Conservation (phyloP, 2,329 filamentous ascomycete genomes). For the Aspergillus sergii region DNA sequence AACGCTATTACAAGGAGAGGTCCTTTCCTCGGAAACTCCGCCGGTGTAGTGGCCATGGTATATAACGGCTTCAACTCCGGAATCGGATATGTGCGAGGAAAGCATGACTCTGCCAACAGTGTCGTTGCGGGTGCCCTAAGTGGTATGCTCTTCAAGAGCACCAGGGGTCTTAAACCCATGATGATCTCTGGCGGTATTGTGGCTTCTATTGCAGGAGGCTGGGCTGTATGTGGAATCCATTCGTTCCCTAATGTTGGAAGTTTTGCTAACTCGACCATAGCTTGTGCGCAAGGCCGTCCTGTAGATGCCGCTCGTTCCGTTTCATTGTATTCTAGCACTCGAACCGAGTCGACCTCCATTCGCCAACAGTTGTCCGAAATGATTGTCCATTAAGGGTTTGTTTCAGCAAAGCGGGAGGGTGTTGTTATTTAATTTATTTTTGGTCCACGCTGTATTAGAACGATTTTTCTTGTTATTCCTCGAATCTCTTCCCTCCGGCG, state of each 20-base stretch:
- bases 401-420: conserved; percentile 31
- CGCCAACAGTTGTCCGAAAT: conserved; percentile 22
- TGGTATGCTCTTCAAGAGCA: conserved; percentile 96
- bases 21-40: conserved; percentile 94
- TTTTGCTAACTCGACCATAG: conserved; percentile 34
- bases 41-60: conserved; percentile 90
- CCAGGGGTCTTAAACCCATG: conserved; percentile 86
- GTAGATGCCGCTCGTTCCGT: conserved; percentile 32
- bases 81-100: conserved; percentile 76
- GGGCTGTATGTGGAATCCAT: conserved; percentile 73
- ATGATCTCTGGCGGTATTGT: conserved; percentile 91
- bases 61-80: conserved; percentile 93
- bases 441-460: conserved; percentile 43
- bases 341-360: conserved; percentile 19
- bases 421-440: conserved; percentile 28
- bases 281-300: conserved; percentile 56
- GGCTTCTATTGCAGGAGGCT: conserved; percentile 78
- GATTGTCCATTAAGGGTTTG: conserved; percentile 30
- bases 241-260: conserved; percentile 8
- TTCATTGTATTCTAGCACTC: conserved; percentile 20
- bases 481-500: conserved; percentile 49
- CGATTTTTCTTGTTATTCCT: conserved; percentile 31
- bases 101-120: conserved; percentile 89
- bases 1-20: conserved; percentile 93
- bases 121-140: conserved; percentile 82